Evolutionary conservation across 2,329 filamentous ascomycete species (phyloP).

Genomic region (Pleomassaria siparia): DNA sequence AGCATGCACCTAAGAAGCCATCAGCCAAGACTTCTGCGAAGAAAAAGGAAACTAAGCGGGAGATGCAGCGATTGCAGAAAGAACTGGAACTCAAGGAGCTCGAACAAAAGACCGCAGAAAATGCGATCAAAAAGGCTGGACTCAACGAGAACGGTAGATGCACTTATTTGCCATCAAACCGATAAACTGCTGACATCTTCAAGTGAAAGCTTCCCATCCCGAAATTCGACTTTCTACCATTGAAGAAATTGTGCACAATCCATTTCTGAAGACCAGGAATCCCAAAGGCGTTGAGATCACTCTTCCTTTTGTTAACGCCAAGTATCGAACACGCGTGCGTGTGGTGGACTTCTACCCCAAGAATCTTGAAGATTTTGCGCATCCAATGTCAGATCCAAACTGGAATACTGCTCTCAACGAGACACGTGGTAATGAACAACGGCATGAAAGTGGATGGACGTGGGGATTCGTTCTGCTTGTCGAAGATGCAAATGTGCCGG

Average conservation of each 20-base stretch:
- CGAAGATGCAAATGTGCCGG: conserved; percentile 61
- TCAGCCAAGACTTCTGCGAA: conserved; percentile 27
- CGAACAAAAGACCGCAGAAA: conserved; percentile 20
- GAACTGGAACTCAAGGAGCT: conserved; percentile 29
- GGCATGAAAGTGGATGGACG: conserved; percentile 62
- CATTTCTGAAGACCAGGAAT: conserved; percentile 40
- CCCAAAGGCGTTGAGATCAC: conserved; percentile 43
- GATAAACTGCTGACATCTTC: not conserved
- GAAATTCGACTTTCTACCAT: conserved; percentile 35
- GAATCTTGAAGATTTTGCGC: conserved; percentile 70
- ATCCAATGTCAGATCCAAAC: conserved; percentile 41
- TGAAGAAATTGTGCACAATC: conserved; percentile 52
- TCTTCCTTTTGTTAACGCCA: conserved; percentile 73
- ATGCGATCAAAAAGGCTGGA: conserved; percentile 15
- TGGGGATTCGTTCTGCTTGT: conserved; percentile 83
- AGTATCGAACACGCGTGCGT: conserved; percentile 70
- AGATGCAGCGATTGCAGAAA: conserved; percentile 39
- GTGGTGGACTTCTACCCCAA: conserved; percentile 79
- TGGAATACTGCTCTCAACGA: conserved; percentile 22
- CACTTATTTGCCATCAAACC: not conserved
- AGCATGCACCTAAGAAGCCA: conserved; percentile 20
- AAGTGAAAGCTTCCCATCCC: conserved; percentile 52
- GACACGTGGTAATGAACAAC: conserved; percentile 40
- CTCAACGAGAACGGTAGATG: conserved; percentile 47
- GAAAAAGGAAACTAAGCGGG: conserved; percentile 42